Percentiles rank a stretch among this genome's conserved stretches.
Conservation (phyloP, 164 flowering plant genomes). For the Houttuynia cordata region DNA sequence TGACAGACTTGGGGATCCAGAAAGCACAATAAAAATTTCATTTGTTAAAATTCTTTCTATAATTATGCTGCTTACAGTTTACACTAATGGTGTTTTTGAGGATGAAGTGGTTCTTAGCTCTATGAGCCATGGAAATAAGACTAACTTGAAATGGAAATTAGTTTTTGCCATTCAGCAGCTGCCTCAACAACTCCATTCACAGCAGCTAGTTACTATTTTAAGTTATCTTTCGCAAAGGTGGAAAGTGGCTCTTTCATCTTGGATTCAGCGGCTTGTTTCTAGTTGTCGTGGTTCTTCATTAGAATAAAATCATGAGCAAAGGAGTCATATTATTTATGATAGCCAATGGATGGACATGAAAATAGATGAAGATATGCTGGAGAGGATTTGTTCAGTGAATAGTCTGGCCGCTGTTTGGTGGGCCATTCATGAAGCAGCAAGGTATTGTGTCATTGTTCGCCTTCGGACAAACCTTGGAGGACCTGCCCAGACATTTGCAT, state of each 20-base stretch:
- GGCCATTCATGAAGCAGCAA: conserved; percentile 94
- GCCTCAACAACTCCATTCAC: conserved; percentile 58
- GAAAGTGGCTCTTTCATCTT: conserved; percentile 84
- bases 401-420: conserved; percentile 83
- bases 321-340: conserved; percentile 22
- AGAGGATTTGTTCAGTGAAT: conserved; percentile 52
- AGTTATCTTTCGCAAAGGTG: conserved; percentile 89
- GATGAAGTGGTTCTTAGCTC: conserved; percentile 21
- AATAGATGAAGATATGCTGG: conserved; percentile 50
- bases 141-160: conserved; percentile 69
- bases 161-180: conserved; percentile 71
- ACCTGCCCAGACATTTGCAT: conserved; percentile 96
- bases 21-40: conserved; percentile 35
- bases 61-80: conserved; percentile 46
- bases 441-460: conserved; percentile 66
- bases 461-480: conserved; percentile 98
- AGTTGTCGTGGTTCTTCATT: conserved; percentile 25
- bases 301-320: conserved; percentile 43
- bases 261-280: conserved; percentile 77
- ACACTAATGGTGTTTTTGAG: conserved; percentile 44
- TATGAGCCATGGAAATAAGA: conserved; percentile 22
- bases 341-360: conserved; percentile 37
- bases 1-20: conserved; percentile 86
- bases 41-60: conserved; percentile 52
- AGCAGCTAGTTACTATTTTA: conserved; percentile 78